Percentiles rank a stretch among this genome's conserved stretches.
These are phyloP conservation scores for Pinus albicaulis DNA, from an alignment of 75 land plant genomes.

Conservation along the genomic window DNA sequence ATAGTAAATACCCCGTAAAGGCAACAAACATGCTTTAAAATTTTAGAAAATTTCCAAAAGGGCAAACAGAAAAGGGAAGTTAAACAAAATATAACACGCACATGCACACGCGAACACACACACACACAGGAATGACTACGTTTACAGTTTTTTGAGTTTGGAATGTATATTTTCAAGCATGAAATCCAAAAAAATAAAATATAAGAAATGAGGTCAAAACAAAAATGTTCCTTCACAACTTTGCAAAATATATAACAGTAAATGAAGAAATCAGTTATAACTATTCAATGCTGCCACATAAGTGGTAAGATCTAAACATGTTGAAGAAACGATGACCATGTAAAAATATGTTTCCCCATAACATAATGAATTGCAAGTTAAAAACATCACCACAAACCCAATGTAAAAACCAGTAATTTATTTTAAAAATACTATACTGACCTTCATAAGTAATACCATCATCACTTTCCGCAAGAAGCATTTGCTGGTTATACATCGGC, in stretches of 20 bases:
- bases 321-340: neutral
- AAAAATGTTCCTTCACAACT: neutral
- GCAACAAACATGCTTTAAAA: neutral
- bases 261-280: neutral
- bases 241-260: neutral
- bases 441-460: slow-evolving; percentile 78
- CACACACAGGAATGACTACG: neutral
- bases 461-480: slow-evolving; percentile 60
- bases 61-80: neutral
- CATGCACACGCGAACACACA: neutral
- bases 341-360: neutral
- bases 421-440: slow-evolving; percentile 12
- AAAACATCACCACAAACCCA: neutral
- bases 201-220: neutral
- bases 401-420: neutral
- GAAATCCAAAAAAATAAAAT: neutral
- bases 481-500: slow-evolving; percentile 51
- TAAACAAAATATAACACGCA: neutral
- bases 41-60: neutral
- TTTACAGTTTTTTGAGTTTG: neutral
- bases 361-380: neutral
- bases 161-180: neutral
- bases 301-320: neutral
- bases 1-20: neutral
- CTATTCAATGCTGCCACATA: neutral